Evolutionary conservation across 2,329 filamentous ascomycete species (phyloP).

Genomic region (Monilinia polystroma): DNA sequence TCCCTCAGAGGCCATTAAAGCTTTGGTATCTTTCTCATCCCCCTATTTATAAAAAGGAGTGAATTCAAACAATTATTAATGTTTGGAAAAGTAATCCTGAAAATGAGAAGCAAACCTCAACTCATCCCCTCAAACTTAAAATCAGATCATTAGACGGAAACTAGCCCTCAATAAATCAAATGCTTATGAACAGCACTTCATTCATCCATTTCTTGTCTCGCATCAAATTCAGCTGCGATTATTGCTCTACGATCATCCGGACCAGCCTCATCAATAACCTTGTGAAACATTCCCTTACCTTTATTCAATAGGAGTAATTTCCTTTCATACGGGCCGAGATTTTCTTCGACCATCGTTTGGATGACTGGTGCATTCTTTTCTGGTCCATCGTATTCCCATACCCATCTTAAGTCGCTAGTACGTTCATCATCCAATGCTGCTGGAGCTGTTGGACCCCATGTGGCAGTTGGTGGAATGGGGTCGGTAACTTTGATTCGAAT

Average conservation of each 20-base stretch:
- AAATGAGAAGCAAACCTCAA: constrained; percentile 13
- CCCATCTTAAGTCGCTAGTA: constrained; percentile 47
- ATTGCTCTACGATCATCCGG: constrained; percentile 15
- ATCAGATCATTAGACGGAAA: constrained; percentile 18
- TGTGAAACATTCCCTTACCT: constrained; percentile 32
- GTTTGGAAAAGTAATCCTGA: constrained; percentile 7
- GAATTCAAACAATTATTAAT: not conserved
- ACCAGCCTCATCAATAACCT: constrained; percentile 18
- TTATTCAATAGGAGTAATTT: constrained; percentile 47
- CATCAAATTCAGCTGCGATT: constrained; percentile 8
- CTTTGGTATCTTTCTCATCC: not conserved
- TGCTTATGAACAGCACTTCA: constrained; percentile 13
- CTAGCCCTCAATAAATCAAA: constrained; percentile 20
- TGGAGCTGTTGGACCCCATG: constrained; percentile 34
- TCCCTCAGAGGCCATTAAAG: not conserved
- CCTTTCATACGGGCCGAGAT: constrained; percentile 53
- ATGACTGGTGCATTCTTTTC: constrained; percentile 45
- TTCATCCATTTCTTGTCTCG: constrained; percentile 8
- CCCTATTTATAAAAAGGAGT: not conserved
- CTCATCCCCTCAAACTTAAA: constrained; percentile 16
- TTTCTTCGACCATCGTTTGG: constrained; percentile 53
- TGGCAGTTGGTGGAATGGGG: constrained; percentile 42
- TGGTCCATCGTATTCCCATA: constrained; percentile 54
- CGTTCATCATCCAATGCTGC: constrained; percentile 30
- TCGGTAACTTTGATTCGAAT: constrained; percentile 33